Evolutionary conservation across 148 eudicot genomes (phyloP).

Genomic region (Arctostaphylos glauca): DNA sequence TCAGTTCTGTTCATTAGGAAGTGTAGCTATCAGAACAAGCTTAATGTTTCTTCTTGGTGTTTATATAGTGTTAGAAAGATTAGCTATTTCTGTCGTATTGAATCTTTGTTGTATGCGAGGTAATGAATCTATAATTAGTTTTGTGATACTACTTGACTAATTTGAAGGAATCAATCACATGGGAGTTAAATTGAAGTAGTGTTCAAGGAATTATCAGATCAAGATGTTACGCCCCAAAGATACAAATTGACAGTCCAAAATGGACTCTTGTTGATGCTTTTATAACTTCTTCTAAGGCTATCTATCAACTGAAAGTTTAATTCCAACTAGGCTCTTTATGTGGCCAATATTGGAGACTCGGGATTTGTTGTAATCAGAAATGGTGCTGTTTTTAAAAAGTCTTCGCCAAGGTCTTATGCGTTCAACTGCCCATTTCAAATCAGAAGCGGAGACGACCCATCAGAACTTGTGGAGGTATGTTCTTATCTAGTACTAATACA

Average conservation of each 20-base stretch:
- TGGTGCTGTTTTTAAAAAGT: slow-evolving; percentile 49
- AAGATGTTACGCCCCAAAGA: neutral
- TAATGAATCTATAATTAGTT: neutral
- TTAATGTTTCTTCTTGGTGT: neutral
- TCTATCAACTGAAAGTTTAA: slow-evolving; percentile 6
- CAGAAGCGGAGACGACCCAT: slow-evolving; percentile 45
- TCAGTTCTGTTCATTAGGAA: neutral
- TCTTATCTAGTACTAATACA: neutral
- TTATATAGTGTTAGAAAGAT: neutral
- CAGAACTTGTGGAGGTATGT: slow-evolving; percentile 59
- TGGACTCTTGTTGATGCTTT: neutral
- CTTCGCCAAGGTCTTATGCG: slow-evolving; percentile 68
- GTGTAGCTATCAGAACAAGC: neutral
- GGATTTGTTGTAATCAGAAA: slow-evolving; percentile 65
- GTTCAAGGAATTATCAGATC: neutral
- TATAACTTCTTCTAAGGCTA: neutral
- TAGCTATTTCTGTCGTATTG: neutral
- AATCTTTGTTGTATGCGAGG: neutral
- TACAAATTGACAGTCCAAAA: neutral
- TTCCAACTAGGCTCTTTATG: slow-evolving; percentile 51
- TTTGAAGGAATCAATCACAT: neutral
- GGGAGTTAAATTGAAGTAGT: neutral
- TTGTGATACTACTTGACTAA: neutral
- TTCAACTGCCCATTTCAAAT: slow-evolving; percentile 68
- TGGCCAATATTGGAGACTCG: slow-evolving; percentile 82